Percentiles rank a stretch among this genome's conserved stretches.
Conservation (phyloP, 768 basidiomycete species). For the Amanita rubescens region DNA sequence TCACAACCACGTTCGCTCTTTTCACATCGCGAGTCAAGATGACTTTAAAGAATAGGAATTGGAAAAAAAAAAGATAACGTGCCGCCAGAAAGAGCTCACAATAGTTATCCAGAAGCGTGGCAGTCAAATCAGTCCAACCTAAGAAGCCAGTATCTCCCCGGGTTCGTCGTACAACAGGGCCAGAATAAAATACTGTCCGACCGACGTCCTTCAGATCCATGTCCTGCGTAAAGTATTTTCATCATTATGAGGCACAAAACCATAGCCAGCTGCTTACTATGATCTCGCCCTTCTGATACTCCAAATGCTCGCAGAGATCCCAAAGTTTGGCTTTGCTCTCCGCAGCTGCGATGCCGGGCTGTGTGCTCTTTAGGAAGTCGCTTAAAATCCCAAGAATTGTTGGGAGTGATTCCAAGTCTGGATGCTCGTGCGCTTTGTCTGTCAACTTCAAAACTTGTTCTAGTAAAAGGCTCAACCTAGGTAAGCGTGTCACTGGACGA, state of each 20-base stretch:
- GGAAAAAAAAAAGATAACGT: background rate
- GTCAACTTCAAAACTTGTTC: constrained; percentile 64
- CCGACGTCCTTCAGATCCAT: constrained; percentile 75
- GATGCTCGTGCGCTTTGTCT: constrained; percentile 58
- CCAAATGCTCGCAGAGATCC: constrained; percentile 68
- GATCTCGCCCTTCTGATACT: constrained; percentile 73
- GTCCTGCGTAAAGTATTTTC: constrained; percentile 41
- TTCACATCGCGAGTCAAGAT: constrained; percentile 58
- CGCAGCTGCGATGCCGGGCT: constrained; percentile 88
- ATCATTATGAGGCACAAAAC: background rate
- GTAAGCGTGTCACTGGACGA: constrained; percentile 83
- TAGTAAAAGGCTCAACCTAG: constrained; percentile 67
- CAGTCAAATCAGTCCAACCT: constrained; percentile 64
- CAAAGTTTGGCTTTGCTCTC: constrained; percentile 87
- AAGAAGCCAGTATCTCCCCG: constrained; percentile 60
- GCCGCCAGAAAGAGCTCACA: constrained; percentile 33
- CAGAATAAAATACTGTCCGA: constrained; percentile 63
- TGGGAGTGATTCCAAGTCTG: constrained; percentile 72
- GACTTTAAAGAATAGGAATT: constrained; percentile 31
- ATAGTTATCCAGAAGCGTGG: constrained; percentile 70
- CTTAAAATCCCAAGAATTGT: constrained; percentile 61
- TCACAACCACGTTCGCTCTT: constrained; percentile 36
- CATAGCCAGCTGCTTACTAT: constrained; percentile 41
- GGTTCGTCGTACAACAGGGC: constrained; percentile 51
- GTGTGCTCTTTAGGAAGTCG: constrained; percentile 74